Base-by-base conservation (phyloP, 257 asterid genomes). In the Gardenia jasminoides region DNA sequence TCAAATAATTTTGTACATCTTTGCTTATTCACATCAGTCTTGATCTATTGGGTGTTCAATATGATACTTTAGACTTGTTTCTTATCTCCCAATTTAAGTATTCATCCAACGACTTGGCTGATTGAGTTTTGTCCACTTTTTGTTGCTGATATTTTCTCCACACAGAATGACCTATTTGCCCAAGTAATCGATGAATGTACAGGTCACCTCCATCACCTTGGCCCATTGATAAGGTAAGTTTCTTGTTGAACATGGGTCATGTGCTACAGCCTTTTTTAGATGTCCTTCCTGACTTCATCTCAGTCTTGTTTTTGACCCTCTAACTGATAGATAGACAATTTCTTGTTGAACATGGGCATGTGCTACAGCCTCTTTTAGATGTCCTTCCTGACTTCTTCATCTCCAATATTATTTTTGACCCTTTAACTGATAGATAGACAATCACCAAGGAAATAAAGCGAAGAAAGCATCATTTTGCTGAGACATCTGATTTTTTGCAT, bases 121-220 rank as follows among this genome's bases (percentile, higher is more conserved):
- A 44, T 68, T 76, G 72, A 59, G 59, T 82, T 79, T 75, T 13
- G 33, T 80, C 50, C 50, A 10, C 70, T 77, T 80, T 58, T 31
- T 72, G 50, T 9, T 43, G 4, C 24, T 36, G 56, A 5, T 72
- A 66, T 50, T 56, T 26, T 46, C 65, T 26, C 59, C 17, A 11
- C 31, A 17, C 88, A 96, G 99, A 89, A 87, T 72, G 94, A 92
- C 76, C 84, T 93, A 78, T 91, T 93, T 76, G 78, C 87, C 72
- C 97, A 95, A 90, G 97, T 91, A 83, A 83, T 92, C 72, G 97
- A 90, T 83, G 99, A 95, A 88, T 95, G 99, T 56, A 83, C 83
- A 1, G 90, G 88, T 7, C 97, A 93, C 87, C 86, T 89, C 72
- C 87, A 76, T 76, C 92, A 88, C 68, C 94, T 93, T 79, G 88